Evolutionary conservation across 2,329 filamentous ascomycete genomes (phyloP).

Genomic region (Neopestalotiopsis rosae): DNA sequence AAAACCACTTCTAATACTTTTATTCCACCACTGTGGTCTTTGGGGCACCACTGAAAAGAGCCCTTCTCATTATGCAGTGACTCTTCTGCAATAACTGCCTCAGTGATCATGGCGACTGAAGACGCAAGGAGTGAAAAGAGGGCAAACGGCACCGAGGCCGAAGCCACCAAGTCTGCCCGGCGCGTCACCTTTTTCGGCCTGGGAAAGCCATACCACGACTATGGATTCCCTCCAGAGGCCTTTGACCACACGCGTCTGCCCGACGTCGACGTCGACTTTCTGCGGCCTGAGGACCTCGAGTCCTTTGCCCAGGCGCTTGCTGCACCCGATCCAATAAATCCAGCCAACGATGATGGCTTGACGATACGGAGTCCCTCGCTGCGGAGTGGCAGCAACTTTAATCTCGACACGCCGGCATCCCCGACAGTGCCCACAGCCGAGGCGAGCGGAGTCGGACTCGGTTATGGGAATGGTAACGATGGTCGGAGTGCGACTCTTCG

Average conservation of each 20-base stretch:
- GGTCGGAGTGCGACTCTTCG: conserved; percentile 27
- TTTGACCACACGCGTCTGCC: conserved; percentile 76
- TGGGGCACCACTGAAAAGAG: background rate
- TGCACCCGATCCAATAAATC: conserved; percentile 78
- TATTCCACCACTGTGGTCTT: background rate
- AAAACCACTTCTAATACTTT: background rate
- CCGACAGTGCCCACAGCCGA: conserved; percentile 38
- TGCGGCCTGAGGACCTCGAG: conserved; percentile 72
- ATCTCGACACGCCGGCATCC: conserved; percentile 38
- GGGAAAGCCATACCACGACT: conserved; percentile 40
- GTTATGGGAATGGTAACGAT: conserved; percentile 39
- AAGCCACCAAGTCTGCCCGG: conserved; percentile 25
- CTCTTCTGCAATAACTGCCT: background rate
- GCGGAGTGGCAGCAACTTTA: conserved; percentile 45
- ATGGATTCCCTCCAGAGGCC: conserved; percentile 65
- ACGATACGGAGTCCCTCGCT: conserved; percentile 48
- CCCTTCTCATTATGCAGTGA: conserved; percentile 8
- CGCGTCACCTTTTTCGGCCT: conserved; percentile 28
- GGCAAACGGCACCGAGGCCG: background rate
- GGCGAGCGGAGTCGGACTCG: conserved; percentile 25
- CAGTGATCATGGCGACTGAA: conserved; percentile 12
- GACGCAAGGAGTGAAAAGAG: background rate
- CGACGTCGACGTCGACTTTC: conserved; percentile 81
- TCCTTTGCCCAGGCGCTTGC: conserved; percentile 82
- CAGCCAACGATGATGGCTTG: conserved; percentile 56